Percentiles rank a stretch among this genome's conserved stretches.
phyloP scores from a whole-genome alignment of 352 stramenopile species.

The Phytophthora cryptogea region DNA sequence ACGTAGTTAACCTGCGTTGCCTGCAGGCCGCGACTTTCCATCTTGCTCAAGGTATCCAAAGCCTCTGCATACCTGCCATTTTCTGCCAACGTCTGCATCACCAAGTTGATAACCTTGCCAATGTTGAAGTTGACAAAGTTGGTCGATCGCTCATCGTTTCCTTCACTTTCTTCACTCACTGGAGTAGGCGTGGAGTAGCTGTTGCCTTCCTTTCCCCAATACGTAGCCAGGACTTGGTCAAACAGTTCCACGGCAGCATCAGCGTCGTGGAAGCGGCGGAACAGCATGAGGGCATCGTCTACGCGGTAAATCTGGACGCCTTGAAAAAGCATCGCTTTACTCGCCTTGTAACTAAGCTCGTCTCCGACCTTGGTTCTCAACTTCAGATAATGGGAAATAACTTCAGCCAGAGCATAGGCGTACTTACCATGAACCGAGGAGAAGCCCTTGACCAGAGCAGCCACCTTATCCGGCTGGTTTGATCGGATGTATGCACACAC shows the following conservation, averaged over 20 bases:
- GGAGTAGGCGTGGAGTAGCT: slow-evolving; percentile 10
- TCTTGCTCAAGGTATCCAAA: slow-evolving; percentile 39
- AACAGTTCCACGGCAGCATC: slow-evolving; percentile 45
- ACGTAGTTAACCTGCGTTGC: slow-evolving; percentile 47
- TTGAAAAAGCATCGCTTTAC: slow-evolving; percentile 59
- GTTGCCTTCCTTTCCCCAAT: slow-evolving; percentile 30
- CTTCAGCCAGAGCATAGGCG: slow-evolving; percentile 48
- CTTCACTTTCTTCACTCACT: neutral
- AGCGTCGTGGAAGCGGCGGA: slow-evolving; percentile 54
- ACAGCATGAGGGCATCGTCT: slow-evolving; percentile 45
- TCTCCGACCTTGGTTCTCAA: slow-evolving; percentile 36
- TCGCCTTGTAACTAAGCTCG: slow-evolving; percentile 54
- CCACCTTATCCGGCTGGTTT: slow-evolving; percentile 60
- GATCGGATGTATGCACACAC: slow-evolving; percentile 53
- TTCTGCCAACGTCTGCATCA: slow-evolving; percentile 52
- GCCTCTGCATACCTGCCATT: slow-evolving; percentile 44
- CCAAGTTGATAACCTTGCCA: slow-evolving; percentile 49
- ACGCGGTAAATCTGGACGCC: slow-evolving; percentile 53
- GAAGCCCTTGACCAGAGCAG: slow-evolving; percentile 58
- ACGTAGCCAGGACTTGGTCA: slow-evolving; percentile 49
- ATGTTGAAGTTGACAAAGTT: slow-evolving; percentile 51
- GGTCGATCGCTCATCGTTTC: slow-evolving; percentile 11
- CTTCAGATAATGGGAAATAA: slow-evolving; percentile 53
- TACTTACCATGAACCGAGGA: slow-evolving; percentile 46
- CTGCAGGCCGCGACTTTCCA: slow-evolving; percentile 38